Evolutionary conservation across 2,329 filamentous ascomycete genomes (phyloP).

Genomic region (Juglanconis sp.): DNA sequence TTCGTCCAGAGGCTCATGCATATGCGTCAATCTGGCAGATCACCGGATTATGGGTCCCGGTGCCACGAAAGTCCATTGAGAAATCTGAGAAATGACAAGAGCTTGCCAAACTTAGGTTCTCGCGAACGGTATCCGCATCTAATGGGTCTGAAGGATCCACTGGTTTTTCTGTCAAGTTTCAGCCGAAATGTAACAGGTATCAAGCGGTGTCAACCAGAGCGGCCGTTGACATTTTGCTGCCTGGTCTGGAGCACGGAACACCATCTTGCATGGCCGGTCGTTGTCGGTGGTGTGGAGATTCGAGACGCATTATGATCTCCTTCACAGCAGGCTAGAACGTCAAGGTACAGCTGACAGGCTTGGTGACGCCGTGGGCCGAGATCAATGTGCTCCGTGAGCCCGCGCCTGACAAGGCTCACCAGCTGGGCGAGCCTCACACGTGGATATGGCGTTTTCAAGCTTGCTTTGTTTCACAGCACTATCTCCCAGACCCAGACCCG

Average conservation of each 20-base stretch:
- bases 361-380: too few species aligned
- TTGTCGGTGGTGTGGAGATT: too few species aligned
- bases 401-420: not conserved
- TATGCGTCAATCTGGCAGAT: conserved; percentile 8
- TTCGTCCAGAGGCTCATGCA: not conserved
- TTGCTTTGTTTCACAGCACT: not conserved
- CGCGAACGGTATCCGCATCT: conserved; percentile 1
- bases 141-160: not conserved
- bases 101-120: conserved; percentile 9
- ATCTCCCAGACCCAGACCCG: not conserved
- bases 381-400: too few species aligned
- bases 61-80: not conserved
- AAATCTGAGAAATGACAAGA: conserved; percentile 11
- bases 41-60: conserved; percentile 13
- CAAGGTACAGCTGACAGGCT: too few species aligned
- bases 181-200: not conserved
- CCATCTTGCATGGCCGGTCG: too few species aligned
- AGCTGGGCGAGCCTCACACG: not conserved
- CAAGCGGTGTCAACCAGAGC: not conserved
- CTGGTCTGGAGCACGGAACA: too few species aligned
- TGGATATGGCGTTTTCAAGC: not conserved
- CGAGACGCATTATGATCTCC: too few species aligned
- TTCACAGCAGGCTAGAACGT: too few species aligned
- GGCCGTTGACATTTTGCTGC: too few species aligned
- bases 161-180: not conserved